Base-by-base conservation (phyloP, 495 filamentous ascomycete genomes). In the Xylaria telfairii region DNA sequence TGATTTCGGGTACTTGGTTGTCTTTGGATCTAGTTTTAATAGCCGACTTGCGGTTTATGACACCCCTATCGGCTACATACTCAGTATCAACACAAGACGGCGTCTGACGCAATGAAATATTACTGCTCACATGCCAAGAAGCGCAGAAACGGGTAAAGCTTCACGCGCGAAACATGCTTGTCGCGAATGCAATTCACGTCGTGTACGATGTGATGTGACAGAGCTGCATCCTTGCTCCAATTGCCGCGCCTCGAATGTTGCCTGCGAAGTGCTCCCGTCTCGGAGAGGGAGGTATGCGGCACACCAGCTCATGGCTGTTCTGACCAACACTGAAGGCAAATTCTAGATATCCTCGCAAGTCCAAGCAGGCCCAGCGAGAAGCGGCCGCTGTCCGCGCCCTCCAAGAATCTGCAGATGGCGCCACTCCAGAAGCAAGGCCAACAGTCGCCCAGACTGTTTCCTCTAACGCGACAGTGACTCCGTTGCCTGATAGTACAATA, bases 81-180 rank as follows among this genome's bases (percentile, higher is more conserved):
- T n/a, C n/a, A n/a, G n/a, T 54, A 30, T 54, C 51, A 54, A 13
- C 51, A 17, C 12, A 54, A 54, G 51, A 54, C 26, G 51, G 51
- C 51, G 51, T 54, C 51, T 54, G 51, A 17, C 5, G 51, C 51
- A n/a, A 54, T 54, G 51, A 54, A n/a, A n/a, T n/a, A 54, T 21
- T 17, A 17, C 26, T 2, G 13, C 24, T 28, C 51, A 54, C 51
- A 54, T 54, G 51, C 51, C 51, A 54, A 54, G 51, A 54, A 30
- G 51, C 51, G 28, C 51, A 54, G 51, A 30, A 28, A 28, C 51
- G 51, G 51, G 51, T 26, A 54, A 54, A 28, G 24, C 51, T 54
- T 54, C 51, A 54, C 51, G 51, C 51, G 51, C 51, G 12, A 54
- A 54, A 26, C 51, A 30, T 54, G 51, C 51, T 30, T 54, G 51